phyloP scores from a whole-genome alignment of 2,329 filamentous ascomycete species.

The Calonectria ilicicola region DNA sequence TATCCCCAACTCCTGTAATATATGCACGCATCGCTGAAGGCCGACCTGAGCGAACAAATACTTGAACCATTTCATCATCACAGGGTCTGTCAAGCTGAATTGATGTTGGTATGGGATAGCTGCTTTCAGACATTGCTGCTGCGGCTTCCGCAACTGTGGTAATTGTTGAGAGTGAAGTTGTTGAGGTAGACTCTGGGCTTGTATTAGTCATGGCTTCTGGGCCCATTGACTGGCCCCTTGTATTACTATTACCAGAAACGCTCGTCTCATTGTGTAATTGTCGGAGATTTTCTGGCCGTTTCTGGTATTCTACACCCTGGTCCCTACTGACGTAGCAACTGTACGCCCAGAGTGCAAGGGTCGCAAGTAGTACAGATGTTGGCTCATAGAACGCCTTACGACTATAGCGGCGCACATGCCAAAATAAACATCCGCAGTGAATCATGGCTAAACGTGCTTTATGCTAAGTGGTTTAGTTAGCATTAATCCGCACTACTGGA shows the following conservation, averaged over 20 bases:
- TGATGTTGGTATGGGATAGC: conserved; percentile 48
- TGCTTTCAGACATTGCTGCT: neutral
- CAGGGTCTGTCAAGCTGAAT: conserved; percentile 67
- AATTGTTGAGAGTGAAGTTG: neutral
- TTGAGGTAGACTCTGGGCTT: neutral
- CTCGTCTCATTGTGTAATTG: conserved; percentile 12
- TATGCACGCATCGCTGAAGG: conserved; percentile 58
- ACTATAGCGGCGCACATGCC: conserved; percentile 60
- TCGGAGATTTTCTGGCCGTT: neutral
- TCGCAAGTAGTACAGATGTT: conserved; percentile 51
- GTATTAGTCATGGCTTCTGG: conserved; percentile 2
- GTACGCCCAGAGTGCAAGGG: conserved; percentile 55
- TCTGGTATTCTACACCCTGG: neutral
- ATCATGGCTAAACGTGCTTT: conserved; percentile 59
- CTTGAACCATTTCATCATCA: conserved; percentile 69
- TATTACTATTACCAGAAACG: neutral
- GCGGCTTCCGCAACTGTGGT: neutral
- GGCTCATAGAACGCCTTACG: conserved; percentile 54
- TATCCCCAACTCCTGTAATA: conserved; percentile 64
- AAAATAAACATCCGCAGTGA: conserved; percentile 58
- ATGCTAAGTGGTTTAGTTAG: conserved; percentile 39
- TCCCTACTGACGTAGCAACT: conserved; percentile 37
- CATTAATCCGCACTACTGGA: too few relatives aligned
- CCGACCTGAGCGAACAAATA: conserved; percentile 62
- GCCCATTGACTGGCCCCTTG: neutral